Conservation (phyloP, 1,139 yeast genomes). For the Meyerozyma carpophila region DNA sequence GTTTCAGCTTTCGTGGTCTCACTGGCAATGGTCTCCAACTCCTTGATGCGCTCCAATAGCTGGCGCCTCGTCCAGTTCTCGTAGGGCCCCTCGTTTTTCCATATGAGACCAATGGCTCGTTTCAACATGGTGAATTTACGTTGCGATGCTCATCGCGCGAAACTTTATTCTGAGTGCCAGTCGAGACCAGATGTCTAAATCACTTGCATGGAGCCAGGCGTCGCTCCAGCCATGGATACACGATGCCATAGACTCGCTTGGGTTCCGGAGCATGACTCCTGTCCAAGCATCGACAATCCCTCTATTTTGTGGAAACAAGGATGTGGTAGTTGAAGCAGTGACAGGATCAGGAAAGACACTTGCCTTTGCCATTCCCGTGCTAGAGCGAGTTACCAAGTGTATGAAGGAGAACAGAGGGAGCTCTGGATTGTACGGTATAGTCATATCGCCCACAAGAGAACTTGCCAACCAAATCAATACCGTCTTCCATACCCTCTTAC, state of each 20-base stretch:
- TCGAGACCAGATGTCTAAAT: slow-evolving; percentile 4
- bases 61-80: slow-evolving; percentile 49
- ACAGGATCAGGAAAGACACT: slow-evolving; percentile 97
- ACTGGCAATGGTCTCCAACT: slow-evolving; percentile 34
- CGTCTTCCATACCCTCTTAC: slow-evolving; percentile 59
- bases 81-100: slow-evolving; percentile 21
- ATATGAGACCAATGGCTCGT: slow-evolving; percentile 15
- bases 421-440: slow-evolving; percentile 54
- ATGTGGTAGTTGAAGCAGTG: slow-evolving; percentile 93
- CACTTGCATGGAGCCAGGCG: slow-evolving; percentile 3
- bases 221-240: slow-evolving; percentile 39
- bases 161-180: background rate
- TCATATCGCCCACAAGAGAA: slow-evolving; percentile 90
- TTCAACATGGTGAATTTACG: slow-evolving; percentile 16
- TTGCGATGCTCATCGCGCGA: slow-evolving; percentile 1
- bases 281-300: slow-evolving; percentile 97
- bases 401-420: slow-evolving; percentile 17
- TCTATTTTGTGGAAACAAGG: slow-evolving; percentile 78
- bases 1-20: slow-evolving; percentile 1
- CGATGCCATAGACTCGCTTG: slow-evolving; percentile 69
- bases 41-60: slow-evolving; percentile 41
- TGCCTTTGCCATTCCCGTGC: slow-evolving; percentile 77
- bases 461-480: slow-evolving; percentile 75
- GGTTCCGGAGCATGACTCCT: slow-evolving; percentile 86
- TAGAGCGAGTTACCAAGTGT: slow-evolving; percentile 52